phyloP scores from a whole-genome alignment of 202 grass and related monocot species.

The Brachypodium distachyon region DNA sequence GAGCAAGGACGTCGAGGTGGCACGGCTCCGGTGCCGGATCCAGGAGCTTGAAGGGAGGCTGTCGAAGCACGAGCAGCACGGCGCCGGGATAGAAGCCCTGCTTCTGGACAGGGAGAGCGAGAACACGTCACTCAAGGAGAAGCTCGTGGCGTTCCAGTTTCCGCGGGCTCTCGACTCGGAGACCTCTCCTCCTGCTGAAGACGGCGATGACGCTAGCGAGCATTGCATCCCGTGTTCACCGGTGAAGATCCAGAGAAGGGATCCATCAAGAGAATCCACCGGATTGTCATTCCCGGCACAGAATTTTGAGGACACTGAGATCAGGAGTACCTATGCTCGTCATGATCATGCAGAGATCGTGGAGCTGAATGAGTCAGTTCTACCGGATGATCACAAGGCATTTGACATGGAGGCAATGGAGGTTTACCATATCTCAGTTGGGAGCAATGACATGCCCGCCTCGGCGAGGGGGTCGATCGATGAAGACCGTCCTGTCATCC shows the following conservation, averaged over 20 bases:
- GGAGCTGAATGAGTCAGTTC: constrained; percentile 10
- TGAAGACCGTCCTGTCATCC: neutral
- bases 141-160: constrained; percentile 7
- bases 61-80: constrained; percentile 29
- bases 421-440: neutral
- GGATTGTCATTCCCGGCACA: neutral
- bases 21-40: constrained; percentile 42
- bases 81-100: constrained; percentile 32
- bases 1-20: constrained; percentile 50
- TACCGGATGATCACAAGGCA: neutral
- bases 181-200: neutral
- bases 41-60: constrained; percentile 56
- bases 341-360: neutral
- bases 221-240: neutral
- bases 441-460: neutral
- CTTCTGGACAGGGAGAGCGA: constrained; percentile 37
- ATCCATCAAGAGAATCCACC: neutral
- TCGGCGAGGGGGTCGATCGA: neutral
- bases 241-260: neutral
- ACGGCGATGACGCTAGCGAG: neutral
- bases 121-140: constrained; percentile 33
- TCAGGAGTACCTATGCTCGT: neutral
- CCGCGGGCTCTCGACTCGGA: neutral
- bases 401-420: neutral
- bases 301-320: neutral